Evolutionary conservation across 2,329 filamentous ascomycete species (phyloP).

Genomic region (Chrysoporthe cubensis): DNA sequence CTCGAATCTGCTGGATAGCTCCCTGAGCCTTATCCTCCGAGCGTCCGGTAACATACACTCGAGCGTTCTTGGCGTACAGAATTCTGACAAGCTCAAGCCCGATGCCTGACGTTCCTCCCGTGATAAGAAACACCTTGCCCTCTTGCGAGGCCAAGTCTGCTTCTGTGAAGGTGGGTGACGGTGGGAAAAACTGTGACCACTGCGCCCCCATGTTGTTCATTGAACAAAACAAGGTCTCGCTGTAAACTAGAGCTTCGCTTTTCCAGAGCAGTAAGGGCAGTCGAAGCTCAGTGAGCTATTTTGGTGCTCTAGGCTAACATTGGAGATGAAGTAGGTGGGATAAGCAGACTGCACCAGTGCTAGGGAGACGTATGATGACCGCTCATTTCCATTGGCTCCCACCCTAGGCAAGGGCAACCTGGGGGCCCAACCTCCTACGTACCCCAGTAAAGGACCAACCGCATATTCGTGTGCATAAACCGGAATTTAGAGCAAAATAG

Average conservation of each 20-base stretch:
- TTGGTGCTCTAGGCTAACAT: not conserved
- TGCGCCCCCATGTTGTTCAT: not conserved
- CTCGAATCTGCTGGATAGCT: slow-evolving; percentile 19
- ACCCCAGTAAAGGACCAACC: no score
- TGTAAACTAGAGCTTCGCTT: not conserved
- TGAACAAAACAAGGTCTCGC: not conserved
- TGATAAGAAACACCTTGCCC: slow-evolving; percentile 44
- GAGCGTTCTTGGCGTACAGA: slow-evolving; percentile 52
- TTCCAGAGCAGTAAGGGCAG: not conserved
- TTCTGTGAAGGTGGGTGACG: slow-evolving; percentile 19
- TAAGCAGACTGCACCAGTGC: not conserved
- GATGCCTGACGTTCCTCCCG: slow-evolving; percentile 37
- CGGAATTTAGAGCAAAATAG: no score
- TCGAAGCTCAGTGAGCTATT: not conserved
- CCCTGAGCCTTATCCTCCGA: not conserved
- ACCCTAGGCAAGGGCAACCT: no score
- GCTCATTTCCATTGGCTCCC: no score
- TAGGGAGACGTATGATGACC: no score
- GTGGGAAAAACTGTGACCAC: slow-evolving; percentile 13
- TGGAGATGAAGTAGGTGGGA: not conserved
- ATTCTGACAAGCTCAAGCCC: slow-evolving; percentile 52
- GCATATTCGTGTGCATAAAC: no score
- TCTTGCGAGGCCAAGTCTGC: not conserved
- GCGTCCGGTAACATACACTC: slow-evolving; percentile 53
- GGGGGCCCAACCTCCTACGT: no score